Base-by-base conservation (phyloP, 371 early-diverging fungal species). In the Mycotypha africana region DNA sequence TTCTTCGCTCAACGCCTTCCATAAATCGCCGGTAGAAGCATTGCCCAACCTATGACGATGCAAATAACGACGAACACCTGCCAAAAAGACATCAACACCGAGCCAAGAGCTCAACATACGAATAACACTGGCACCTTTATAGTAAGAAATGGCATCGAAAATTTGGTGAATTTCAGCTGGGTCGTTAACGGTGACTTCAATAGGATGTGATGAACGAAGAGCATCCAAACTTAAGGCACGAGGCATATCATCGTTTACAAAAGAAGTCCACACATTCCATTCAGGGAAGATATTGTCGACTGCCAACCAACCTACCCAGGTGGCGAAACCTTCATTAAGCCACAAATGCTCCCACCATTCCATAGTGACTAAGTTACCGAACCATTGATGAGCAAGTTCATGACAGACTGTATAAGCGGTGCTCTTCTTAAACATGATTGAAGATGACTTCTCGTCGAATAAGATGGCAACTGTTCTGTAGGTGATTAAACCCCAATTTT, bases 291-390 rank as follows among this genome's bases (percentile, higher is more conserved):
- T 64, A 51, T 85, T 66, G 54, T 86, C 84, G 4, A 85, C 81
- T 11, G 92, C 91, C 55, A 91, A 62, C 75, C 82, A 81, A 5
- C 92, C 91, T 14, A 92, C 92, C 79, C 79, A 81, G n/a, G 93
- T 93, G 1, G 94, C 97, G 65, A 93, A 96, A 17, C 94, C 94
- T 72, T 96, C 97, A 57, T 96, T 96, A 51, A 96, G 72, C 95
- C 93, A 93, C 30, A 95, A 73, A 60, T 91, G 90, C 49, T 81
- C 80, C 94, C 94, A 93, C 94, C 92, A 93, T 45, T 76, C 78
- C 87, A 87, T 89, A 2, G 70, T 66, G 1, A 70, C 73, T 51
- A 93, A 66, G 65, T 96, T 93, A 38, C 97, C 97, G 58, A 96
- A 94, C 88, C 92, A 92, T 68, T 92, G 92, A 64, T 93, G 96